Base-by-base conservation (phyloP, 345 rosid genomes). In the Pistacia integerrima region DNA sequence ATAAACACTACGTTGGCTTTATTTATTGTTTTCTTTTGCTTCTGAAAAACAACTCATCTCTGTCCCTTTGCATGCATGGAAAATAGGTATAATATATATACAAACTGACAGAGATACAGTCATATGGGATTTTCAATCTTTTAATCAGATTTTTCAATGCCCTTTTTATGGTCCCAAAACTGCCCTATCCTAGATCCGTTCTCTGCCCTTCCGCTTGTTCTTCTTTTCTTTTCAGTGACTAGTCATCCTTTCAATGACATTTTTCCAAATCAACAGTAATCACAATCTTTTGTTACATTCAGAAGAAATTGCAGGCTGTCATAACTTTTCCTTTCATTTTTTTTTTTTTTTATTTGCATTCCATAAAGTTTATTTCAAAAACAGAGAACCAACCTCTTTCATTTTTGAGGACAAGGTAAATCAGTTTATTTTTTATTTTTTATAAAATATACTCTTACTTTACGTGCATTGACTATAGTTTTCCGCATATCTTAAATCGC, bases 101-200 rank as follows among this genome's bases (percentile, higher is more conserved):
- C 6, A 52, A 20, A 14, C 76, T 63, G 76, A 51, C 76, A 49
- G 4, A 49, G n/a, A 63, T 11, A 33, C 38, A 58, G 56, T 12
- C 4, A 35, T 18, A 10, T 65, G 17, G 9, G 25, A 44, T 73
- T 25, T 56, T 57, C 22, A 66, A 11, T 30, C 12, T 9, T 61
- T 73, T 44, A 16, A 35, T 51, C 35, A 33, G 30, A 20, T 7
- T 63, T 49, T 14, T 49, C 13, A 44, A 62, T 0, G 17, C 49
- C 60, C 76, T 51, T 64, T 52, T 74, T 64, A 62, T 64, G 61
- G 69, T 49, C 70, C 77, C 70, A 33, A 74, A 73, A 30, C 76
- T 18, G 17, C 20, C 54, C 33, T 11, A 11, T 5, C 20, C 70
- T 54, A 63, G 61, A 74, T 74, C 70, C 69, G 5, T 48, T 44